A percentile compares a stretch with the other conserved stretches of the same genome.
phyloP scores from a whole-genome alignment of 2,329 filamentous ascomycete genomes.

The Calonectria multiphialidica region DNA sequence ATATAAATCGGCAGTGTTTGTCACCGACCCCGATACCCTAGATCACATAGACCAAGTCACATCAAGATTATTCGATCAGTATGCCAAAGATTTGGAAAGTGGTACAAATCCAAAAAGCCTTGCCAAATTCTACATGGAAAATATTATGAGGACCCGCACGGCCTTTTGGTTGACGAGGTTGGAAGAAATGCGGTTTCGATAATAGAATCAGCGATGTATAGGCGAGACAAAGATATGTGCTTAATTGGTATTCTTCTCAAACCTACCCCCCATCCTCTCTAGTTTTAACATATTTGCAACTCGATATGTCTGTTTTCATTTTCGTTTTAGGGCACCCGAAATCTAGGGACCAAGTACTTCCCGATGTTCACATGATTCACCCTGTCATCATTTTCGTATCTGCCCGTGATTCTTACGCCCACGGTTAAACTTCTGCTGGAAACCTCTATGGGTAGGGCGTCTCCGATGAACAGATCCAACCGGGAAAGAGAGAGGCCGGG shows the following conservation, averaged over 20 bases:
- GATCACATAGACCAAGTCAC: slow-evolving; percentile 42
- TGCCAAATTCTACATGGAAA: slow-evolving; percentile 48
- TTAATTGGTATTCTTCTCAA: no score
- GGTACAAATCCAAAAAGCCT: slow-evolving; percentile 36
- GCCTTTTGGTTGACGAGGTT: slow-evolving; percentile 48
- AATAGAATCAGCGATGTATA: not conserved
- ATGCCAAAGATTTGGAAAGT: slow-evolving; percentile 43
- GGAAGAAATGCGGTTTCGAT: slow-evolving; percentile 4
- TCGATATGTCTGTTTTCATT: no score
- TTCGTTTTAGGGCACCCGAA: no score
- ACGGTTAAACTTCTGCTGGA: not conserved
- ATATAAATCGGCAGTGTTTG: slow-evolving; percentile 30
- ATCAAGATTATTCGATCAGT: slow-evolving; percentile 47
- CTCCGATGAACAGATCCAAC: not conserved
- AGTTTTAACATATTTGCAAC: no score
- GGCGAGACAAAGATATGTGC: no score
- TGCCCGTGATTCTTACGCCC: not conserved
- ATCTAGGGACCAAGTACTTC: no score
- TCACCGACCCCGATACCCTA: slow-evolving; percentile 41
- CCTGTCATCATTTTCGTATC: not conserved
- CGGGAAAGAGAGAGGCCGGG: not conserved
- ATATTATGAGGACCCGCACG: slow-evolving; percentile 39
- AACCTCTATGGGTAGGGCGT: not conserved
- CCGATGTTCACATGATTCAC: not conserved
- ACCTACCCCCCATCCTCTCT: no score